Conservation (phyloP, 257 asterid genomes). For the Eustoma russellianum region DNA sequence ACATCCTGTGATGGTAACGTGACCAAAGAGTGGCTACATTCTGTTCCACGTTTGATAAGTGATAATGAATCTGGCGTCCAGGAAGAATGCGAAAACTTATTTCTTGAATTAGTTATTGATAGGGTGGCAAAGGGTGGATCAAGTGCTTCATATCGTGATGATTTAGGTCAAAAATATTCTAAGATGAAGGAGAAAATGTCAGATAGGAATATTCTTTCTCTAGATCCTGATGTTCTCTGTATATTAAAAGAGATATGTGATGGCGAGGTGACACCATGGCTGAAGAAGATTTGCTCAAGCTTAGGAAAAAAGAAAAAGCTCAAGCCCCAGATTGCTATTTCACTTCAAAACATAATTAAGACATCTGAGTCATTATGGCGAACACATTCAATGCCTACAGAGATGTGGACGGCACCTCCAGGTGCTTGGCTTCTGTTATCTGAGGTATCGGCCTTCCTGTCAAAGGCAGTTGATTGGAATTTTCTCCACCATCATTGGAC, state of each 20-base stretch:
- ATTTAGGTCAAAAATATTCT: slow-evolving; percentile 17
- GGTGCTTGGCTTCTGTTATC: slow-evolving; percentile 96
- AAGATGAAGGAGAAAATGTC: slow-evolving; percentile 17
- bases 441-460: slow-evolving; percentile 67
- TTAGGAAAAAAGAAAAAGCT: slow-evolving; percentile 81
- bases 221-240: slow-evolving; percentile 31
- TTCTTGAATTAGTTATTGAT: slow-evolving; percentile 70
- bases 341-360: slow-evolving; percentile 68
- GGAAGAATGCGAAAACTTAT: slow-evolving; percentile 88
- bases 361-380: slow-evolving; percentile 65
- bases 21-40: slow-evolving; percentile 83
- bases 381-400: slow-evolving; percentile 41
- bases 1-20: slow-evolving; percentile 37
- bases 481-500: slow-evolving; percentile 86
- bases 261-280: slow-evolving; percentile 88
- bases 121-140: slow-evolving; percentile 49
- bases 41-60: slow-evolving; percentile 61
- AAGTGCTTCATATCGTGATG: slow-evolving; percentile 16
- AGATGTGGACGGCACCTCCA: slow-evolving; percentile 91
- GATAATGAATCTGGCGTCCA: slow-evolving; percentile 94
- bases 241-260: slow-evolving; percentile 61
- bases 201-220: slow-evolving; percentile 25
- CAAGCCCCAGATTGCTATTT: slow-evolving; percentile 41
- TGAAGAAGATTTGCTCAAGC: slow-evolving; percentile 77
- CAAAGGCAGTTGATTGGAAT: slow-evolving; percentile 82